These are phyloP conservation scores for Candida insectalens DNA, from an alignment of 805 yeast genomes.

Conservation along the genomic window DNA sequence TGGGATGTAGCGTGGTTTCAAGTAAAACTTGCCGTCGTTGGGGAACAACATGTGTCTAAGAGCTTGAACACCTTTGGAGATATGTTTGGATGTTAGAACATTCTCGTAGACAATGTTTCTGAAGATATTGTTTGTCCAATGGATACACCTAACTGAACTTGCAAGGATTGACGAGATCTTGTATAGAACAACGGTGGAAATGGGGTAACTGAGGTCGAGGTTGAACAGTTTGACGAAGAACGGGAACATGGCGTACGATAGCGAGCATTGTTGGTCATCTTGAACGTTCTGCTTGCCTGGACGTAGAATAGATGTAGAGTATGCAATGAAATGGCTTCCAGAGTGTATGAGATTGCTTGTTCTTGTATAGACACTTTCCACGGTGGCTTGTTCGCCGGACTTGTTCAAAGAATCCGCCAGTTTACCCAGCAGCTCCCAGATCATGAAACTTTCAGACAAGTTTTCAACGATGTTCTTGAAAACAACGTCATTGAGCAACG, in stretches of 20 bases:
- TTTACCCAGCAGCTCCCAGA: conserved; percentile 33
- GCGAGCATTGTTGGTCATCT: conserved; percentile 1
- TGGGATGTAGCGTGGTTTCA: conserved; percentile 22
- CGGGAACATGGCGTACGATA: conserved; percentile 13
- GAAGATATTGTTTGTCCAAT: conserved; percentile 16
- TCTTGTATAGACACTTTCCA: background rate
- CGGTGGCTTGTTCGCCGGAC: background rate
- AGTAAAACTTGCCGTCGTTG: conserved; percentile 16
- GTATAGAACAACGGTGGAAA: conserved; percentile 7
- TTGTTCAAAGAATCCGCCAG: conserved; percentile 6
- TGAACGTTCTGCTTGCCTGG: background rate
- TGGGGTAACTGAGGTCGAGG: conserved; percentile 10
- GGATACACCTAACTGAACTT: conserved; percentile 12
- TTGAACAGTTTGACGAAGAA: conserved; percentile 13
- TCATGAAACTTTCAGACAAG: conserved; percentile 40
- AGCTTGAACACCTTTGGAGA: conserved; percentile 7
- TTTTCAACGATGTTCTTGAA: conserved; percentile 32
- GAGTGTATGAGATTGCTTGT: background rate
- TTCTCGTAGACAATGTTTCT: conserved; percentile 16
- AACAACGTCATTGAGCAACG: conserved; percentile 33
- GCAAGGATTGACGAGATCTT: conserved; percentile 5
- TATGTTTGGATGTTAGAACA: conserved; percentile 11
- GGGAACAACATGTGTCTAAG: conserved; percentile 23
- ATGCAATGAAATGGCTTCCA: conserved; percentile 1
- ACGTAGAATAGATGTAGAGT: conserved; percentile 1